Evolutionary conservation across 1,284 basidiomycete species (phyloP).

Genomic region (Ganoderma multipileum): DNA sequence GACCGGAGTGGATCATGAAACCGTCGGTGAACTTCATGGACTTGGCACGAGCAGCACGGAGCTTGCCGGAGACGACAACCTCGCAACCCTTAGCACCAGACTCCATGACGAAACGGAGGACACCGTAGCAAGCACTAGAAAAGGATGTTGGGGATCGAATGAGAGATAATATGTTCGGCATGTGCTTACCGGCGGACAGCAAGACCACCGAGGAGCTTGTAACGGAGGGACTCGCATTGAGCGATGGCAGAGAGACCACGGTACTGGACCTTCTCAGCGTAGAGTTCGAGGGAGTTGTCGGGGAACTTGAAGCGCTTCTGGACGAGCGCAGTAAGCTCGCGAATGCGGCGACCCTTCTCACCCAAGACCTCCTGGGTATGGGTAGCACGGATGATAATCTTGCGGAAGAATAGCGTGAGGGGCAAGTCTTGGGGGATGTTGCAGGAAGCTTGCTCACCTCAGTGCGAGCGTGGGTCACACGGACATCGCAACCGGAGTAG

Average conservation of each 20-base stretch:
- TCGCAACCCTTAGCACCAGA: conserved; percentile 99
- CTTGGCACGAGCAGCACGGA: conserved; percentile 99
- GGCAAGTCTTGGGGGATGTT: neutral
- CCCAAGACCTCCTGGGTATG: conserved; percentile 99
- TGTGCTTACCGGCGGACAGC: conserved; percentile 90
- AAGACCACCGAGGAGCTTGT: conserved; percentile 99
- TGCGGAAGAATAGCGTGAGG: conserved; percentile 8
- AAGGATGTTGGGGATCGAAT: neutral
- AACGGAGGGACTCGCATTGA: conserved; percentile 98
- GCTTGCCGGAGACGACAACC: conserved; percentile 99
- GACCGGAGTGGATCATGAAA: conserved; percentile 99
- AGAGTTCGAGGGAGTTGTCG: conserved; percentile 98
- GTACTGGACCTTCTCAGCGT: conserved; percentile 99
- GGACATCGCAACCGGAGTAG: conserved; percentile 99
- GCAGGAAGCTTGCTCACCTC: conserved; percentile 62
- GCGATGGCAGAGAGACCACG: conserved; percentile 99
- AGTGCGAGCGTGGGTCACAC: conserved; percentile 98
- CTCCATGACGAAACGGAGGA: conserved; percentile 99
- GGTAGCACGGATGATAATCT: conserved; percentile 99
- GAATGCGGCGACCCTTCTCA: conserved; percentile 99
- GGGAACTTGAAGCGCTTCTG: conserved; percentile 99
- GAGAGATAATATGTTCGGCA: neutral
- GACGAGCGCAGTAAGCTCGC: conserved; percentile 97
- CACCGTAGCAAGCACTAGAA: conserved; percentile 97
- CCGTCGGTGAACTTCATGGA: conserved; percentile 99